Conservation (phyloP, 495 filamentous ascomycete genomes). For the Annulohypoxylon moriforme region DNA sequence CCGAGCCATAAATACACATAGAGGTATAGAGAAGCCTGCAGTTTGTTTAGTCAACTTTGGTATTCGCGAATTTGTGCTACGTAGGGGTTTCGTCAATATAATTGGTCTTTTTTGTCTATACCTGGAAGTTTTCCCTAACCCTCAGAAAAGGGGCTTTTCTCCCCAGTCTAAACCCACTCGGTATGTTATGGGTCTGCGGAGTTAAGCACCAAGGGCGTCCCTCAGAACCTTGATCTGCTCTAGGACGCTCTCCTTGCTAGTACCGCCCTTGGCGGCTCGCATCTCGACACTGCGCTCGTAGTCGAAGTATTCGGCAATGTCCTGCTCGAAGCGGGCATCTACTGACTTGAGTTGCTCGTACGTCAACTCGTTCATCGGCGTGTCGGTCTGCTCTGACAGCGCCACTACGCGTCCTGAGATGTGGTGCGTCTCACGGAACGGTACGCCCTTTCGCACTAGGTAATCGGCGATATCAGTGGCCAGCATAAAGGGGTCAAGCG, state of each 20-base stretch:
- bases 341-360: constrained; percentile 76
- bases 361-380: constrained; percentile 81
- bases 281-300: constrained; percentile 91
- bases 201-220: constrained; percentile 53
- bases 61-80: neutral
- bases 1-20: constrained; percentile 24
- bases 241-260: constrained; percentile 76
- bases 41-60: neutral
- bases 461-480: constrained; percentile 91
- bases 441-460: constrained; percentile 88
- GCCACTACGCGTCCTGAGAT: constrained; percentile 86
- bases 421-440: constrained; percentile 88
- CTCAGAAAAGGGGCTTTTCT: neutral
- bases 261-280: constrained; percentile 83
- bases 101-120: constrained; percentile 26
- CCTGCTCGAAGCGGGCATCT: constrained; percentile 78
- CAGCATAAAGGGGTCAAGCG: constrained; percentile 74
- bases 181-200: too few relatives aligned
- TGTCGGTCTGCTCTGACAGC: constrained; percentile 68
- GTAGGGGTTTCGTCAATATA: neutral
- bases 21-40: constrained; percentile 21
- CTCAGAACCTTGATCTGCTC: constrained; percentile 83
- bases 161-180: neutral
- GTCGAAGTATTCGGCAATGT: constrained; percentile 79
- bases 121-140: constrained; percentile 10